Conservation (phyloP, 2,329 filamentous ascomycete genomes). For the Diaporthe aspalathi region DNA sequence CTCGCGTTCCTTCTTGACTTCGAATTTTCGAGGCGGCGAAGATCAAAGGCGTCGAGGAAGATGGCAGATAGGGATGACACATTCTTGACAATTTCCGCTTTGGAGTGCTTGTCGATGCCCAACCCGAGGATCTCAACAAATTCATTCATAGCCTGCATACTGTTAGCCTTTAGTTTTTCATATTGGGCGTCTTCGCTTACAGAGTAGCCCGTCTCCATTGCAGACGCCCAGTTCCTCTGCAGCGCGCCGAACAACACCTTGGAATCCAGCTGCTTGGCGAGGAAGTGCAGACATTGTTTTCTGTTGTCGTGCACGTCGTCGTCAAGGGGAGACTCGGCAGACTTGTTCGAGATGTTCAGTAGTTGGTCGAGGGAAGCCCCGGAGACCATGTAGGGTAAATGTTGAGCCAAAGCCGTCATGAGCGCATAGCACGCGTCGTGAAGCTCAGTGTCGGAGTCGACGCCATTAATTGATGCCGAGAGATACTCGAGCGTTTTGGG, state of each 20-base stretch:
- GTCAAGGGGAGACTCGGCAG: slow-evolving; percentile 71
- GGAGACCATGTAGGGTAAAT: slow-evolving; percentile 91
- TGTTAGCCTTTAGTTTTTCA: slow-evolving; percentile 46
- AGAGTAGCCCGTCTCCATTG: slow-evolving; percentile 69
- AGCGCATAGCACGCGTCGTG: slow-evolving; percentile 88
- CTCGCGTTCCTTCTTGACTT: slow-evolving; percentile 56
- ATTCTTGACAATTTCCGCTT: slow-evolving; percentile 82
- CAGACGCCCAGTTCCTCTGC: slow-evolving; percentile 76
- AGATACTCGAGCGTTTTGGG: slow-evolving; percentile 79
- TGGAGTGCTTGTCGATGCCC: slow-evolving; percentile 81
- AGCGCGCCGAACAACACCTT: slow-evolving; percentile 81
- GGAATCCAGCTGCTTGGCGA: slow-evolving; percentile 82
- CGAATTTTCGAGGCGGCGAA: slow-evolving; percentile 68
- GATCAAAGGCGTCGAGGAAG: slow-evolving; percentile 70
- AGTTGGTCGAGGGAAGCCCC: slow-evolving; percentile 78
- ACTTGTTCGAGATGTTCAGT: slow-evolving; percentile 77
- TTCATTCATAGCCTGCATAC: slow-evolving; percentile 71
- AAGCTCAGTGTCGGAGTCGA: slow-evolving; percentile 69
- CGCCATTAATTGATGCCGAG: slow-evolving; percentile 67
- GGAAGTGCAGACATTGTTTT: slow-evolving; percentile 75
- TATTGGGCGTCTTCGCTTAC: slow-evolving; percentile 57
- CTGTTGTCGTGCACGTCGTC: slow-evolving; percentile 74
- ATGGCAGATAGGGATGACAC: slow-evolving; percentile 75
- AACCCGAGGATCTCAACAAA: slow-evolving; percentile 76
- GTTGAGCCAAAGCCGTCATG: slow-evolving; percentile 80